These are phyloP conservation scores for Zymoseptoria tritici DNA, from an alignment of 2,329 filamentous ascomycete species.

Conservation along the genomic window DNA sequence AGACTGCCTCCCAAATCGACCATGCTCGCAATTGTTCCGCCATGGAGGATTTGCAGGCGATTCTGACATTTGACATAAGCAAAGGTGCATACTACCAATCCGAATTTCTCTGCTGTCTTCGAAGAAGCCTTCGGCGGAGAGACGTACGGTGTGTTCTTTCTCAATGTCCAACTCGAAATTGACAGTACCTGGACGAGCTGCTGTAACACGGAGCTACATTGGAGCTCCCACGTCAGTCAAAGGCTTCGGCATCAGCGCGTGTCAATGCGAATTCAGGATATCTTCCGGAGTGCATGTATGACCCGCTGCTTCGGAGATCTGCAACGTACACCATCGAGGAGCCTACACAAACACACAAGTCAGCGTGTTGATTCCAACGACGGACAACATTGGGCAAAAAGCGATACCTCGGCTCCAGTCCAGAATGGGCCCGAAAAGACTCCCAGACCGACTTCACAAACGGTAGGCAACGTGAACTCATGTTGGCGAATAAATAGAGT, in stretches of 20 bases:
- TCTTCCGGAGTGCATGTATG: background rate
- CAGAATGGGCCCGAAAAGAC: conserved; percentile 78
- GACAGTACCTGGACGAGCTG: conserved; percentile 59
- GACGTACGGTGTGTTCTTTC: conserved; percentile 63
- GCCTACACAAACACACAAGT: conserved; percentile 20
- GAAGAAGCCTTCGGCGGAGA: background rate
- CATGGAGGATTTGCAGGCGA: conserved; percentile 67
- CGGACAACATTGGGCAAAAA: conserved; percentile 1
- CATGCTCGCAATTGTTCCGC: conserved; percentile 71
- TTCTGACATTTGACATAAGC: conserved; percentile 47
- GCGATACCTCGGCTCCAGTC: conserved; percentile 73
- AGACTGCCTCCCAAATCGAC: conserved; percentile 60
- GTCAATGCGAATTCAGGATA: background rate
- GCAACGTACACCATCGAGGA: conserved; percentile 31
- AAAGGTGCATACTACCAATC: background rate
- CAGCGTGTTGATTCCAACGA: background rate
- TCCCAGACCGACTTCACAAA: conserved; percentile 29
- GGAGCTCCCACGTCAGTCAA: background rate
- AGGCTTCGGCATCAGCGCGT: background rate
- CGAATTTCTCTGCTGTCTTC: background rate
- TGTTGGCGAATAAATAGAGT: conserved; percentile 2
- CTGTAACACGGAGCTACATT: conserved; percentile 57
- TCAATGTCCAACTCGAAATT: conserved; percentile 70
- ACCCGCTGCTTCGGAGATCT: background rate
- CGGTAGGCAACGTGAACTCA: conserved; percentile 20